Evolutionary conservation across 2,329 filamentous ascomycete species (phyloP).

Genomic region (Ramularia collo-cygni): DNA sequence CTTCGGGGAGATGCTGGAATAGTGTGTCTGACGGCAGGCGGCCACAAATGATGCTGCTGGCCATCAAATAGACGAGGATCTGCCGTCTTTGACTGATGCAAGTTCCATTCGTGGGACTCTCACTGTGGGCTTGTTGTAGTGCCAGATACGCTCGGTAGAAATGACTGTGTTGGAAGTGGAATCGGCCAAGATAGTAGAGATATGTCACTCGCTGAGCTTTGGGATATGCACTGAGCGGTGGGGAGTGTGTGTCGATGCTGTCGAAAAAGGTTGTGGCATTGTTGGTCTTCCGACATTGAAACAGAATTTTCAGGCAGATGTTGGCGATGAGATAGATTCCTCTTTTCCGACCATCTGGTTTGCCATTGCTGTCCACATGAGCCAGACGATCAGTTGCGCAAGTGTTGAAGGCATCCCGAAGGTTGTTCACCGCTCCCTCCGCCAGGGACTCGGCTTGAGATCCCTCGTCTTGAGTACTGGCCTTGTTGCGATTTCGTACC

Average conservation of each 20-base stretch:
- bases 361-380: slow-evolving; percentile 47
- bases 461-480: slow-evolving; percentile 35
- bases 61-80: slow-evolving; percentile 77
- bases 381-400: slow-evolving; percentile 75
- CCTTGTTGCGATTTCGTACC: slow-evolving; percentile 50
- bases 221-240: slow-evolving; percentile 73
- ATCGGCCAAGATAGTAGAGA: slow-evolving; percentile 88
- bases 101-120: slow-evolving; percentile 51
- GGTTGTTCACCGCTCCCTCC: slow-evolving; percentile 79
- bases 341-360: slow-evolving; percentile 74
- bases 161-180: slow-evolving; percentile 77
- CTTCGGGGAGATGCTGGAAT: slow-evolving; percentile 60
- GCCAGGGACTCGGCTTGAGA: slow-evolving; percentile 68
- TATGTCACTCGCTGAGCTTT: slow-evolving; percentile 84
- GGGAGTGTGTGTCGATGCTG: slow-evolving; percentile 77
- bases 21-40: slow-evolving; percentile 66
- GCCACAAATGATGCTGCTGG: slow-evolving; percentile 75
- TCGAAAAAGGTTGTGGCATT: slow-evolving; percentile 83
- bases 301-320: slow-evolving; percentile 78
- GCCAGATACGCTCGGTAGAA: slow-evolving; percentile 70
- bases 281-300: slow-evolving; percentile 77
- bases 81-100: slow-evolving; percentile 62
- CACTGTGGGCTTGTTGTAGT: slow-evolving; percentile 71
- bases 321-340: slow-evolving; percentile 92
- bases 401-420: slow-evolving; percentile 84